A percentile compares a stretch with the other conserved stretches of the same genome.
Evolutionary conservation across 352 stramenopile species (phyloP).

Genomic region (Globisporangium takayamanum): DNA sequence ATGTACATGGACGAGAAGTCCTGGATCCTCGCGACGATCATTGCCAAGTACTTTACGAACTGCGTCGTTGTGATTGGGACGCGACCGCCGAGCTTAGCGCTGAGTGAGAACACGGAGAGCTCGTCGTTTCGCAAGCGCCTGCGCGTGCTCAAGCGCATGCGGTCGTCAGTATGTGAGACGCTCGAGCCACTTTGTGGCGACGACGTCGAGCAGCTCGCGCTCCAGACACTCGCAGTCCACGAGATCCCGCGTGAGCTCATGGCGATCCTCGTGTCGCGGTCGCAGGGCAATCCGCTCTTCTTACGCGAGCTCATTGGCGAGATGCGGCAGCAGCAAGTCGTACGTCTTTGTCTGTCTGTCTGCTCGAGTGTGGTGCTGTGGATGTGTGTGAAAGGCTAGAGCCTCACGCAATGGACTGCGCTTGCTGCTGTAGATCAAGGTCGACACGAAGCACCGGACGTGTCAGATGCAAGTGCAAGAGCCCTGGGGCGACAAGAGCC

Average conservation of each 20-base stretch:
- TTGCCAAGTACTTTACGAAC: slow-evolving; percentile 86
- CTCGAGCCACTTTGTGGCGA: slow-evolving; percentile 50
- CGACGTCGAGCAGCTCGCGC: slow-evolving; percentile 57
- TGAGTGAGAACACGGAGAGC: slow-evolving; percentile 67
- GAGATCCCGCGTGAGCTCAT: slow-evolving; percentile 53
- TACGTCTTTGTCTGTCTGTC: slow-evolving; percentile 13
- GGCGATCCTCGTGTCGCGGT: slow-evolving; percentile 60
- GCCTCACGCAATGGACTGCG: background rate
- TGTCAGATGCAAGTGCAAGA: slow-evolving; percentile 74
- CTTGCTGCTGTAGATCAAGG: slow-evolving; percentile 31
- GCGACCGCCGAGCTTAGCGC: slow-evolving; percentile 52
- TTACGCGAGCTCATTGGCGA: slow-evolving; percentile 80
- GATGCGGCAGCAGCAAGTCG: slow-evolving; percentile 72
- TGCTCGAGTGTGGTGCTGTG: background rate
- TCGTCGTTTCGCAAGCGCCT: slow-evolving; percentile 73
- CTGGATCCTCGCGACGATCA: slow-evolving; percentile 73
- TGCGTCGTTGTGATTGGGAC: slow-evolving; percentile 70
- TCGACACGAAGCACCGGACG: slow-evolving; percentile 47
- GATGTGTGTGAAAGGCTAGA: background rate
- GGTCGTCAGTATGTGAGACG: slow-evolving; percentile 32
- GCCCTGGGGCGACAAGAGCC: slow-evolving; percentile 73
- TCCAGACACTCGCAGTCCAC: slow-evolving; percentile 57
- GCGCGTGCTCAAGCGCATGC: slow-evolving; percentile 62
- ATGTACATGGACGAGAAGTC: slow-evolving; percentile 88
- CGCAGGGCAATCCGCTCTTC: slow-evolving; percentile 81